Evolutionary conservation across 2,329 filamentous ascomycete genomes (phyloP).

Genomic region (Gnomoniopsis smithogilvyi): DNA sequence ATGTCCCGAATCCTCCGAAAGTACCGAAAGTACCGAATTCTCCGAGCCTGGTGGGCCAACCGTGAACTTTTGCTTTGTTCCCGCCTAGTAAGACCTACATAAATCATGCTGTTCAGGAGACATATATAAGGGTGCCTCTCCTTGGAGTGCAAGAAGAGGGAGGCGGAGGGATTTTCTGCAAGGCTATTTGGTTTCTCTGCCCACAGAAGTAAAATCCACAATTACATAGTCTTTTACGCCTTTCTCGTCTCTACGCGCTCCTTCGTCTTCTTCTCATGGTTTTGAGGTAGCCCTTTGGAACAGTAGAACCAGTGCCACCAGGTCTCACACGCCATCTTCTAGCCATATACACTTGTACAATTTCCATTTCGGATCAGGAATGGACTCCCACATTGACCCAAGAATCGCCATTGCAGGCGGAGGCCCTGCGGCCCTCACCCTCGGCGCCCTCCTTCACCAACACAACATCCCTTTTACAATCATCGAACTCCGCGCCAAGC

Average conservation of each 20-base stretch:
- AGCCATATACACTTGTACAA: not conserved
- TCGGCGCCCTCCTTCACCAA: constrained; percentile 43
- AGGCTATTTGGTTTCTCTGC: too few relatives aligned
- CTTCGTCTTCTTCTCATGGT: too few relatives aligned
- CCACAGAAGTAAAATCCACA: too few relatives aligned
- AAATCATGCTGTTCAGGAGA: not conserved
- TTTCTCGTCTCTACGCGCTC: too few relatives aligned
- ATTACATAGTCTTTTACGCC: too few relatives aligned
- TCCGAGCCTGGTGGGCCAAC: not conserved
- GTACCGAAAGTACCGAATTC: constrained; percentile 5
- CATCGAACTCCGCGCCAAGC: constrained; percentile 31
- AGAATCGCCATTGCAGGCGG: constrained; percentile 43
- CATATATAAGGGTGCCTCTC: not conserved
- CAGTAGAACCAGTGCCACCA: not conserved
- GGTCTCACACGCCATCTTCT: not conserved
- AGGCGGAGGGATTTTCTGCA: too few relatives aligned
- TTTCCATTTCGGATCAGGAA: not conserved
- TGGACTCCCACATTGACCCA: constrained; percentile 3
- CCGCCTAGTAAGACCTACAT: too few relatives aligned
- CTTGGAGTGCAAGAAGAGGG: not conserved
- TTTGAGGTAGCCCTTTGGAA: too few relatives aligned
- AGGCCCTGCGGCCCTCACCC: constrained; percentile 44
- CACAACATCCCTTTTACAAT: constrained; percentile 31
- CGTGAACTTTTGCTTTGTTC: too few relatives aligned
- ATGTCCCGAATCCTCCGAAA: not conserved